Evolutionary conservation across 2,329 filamentous ascomycete genomes (phyloP), one percentile per base, ranked within the genome.

Genomic region (Botrytis tulipae): DNA sequence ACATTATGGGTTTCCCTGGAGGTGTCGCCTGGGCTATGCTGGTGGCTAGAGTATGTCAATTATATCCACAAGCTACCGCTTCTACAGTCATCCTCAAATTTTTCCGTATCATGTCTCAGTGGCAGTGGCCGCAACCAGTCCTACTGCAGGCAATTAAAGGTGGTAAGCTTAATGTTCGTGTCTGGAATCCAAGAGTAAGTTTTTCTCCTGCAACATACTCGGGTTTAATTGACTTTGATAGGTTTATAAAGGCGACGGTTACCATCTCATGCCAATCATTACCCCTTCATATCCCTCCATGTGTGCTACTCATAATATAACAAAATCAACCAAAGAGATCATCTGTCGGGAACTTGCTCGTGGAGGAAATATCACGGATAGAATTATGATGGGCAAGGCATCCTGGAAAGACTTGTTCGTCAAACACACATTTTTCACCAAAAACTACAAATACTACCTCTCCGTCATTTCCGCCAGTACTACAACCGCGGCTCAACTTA

Each of bases 11-110:
- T 40, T 99, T 96, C 78, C 96, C 96, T 3, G 96, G 96, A 78
- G 96, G 96, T 83, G 95, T 99, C 59, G 96, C 96, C 8, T 99
- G 95, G 94, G 96, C 95, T 20, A 98, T 99, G 92, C 88, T 99
- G 80, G 95, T 98, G 42, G 96, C 96, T 70, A 89, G 96, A 76
- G 93, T 98, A 60, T 98, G 96, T 82, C 96, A 99, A 82, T 88
- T 99, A 25, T 99, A 98, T 79, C 96, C 96, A 22, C 94, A 94
- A 81, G 96, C 96, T 10, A 93, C 94, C 14, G 93, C 93, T 29
- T 93, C 95, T 1, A 92, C 94, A 37, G 91, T 99, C 73, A 91
- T 99, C 59, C 89, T 91, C 80, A 98, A 97, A 82, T 98, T 99
- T 86, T 99, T 98, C 83, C 88, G 92, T 78, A 92, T 99, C 77